Evolutionary conservation across 1,284 basidiomycete species (phyloP).

Genomic region (Cryptococcus wingfieldii): DNA sequence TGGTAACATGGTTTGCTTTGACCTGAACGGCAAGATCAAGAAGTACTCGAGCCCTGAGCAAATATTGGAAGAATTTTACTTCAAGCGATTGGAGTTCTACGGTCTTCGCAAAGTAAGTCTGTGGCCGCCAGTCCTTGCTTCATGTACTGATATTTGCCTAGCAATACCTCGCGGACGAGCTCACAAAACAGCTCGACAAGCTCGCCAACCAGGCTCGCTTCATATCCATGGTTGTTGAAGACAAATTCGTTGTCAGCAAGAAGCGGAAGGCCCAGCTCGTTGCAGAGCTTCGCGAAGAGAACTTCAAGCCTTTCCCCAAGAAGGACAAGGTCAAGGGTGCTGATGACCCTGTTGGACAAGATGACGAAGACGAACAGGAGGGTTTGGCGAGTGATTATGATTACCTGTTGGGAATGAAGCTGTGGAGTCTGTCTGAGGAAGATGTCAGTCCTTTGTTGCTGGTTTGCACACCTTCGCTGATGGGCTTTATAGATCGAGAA

Average conservation of each 20-base stretch:
- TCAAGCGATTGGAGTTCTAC: conserved; percentile 81
- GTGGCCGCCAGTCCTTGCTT: background rate
- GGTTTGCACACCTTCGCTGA: too few species aligned
- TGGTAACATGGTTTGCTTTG: conserved; percentile 98
- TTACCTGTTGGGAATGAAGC: conserved; percentile 91
- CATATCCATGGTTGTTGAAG: conserved; percentile 91
- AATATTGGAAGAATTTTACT: conserved; percentile 91
- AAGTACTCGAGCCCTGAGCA: conserved; percentile 87
- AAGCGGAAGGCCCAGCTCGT: conserved; percentile 87
- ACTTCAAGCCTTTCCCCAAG: conserved; percentile 83
- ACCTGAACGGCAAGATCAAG: conserved; percentile 92
- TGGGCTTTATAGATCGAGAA: conserved; percentile 65
- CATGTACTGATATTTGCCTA: conserved; percentile 34
- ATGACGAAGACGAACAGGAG: conserved; percentile 56
- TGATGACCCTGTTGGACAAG: conserved; percentile 64
- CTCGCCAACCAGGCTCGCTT: conserved; percentile 95
- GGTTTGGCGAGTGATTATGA: conserved; percentile 72
- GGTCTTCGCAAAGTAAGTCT: conserved; percentile 81
- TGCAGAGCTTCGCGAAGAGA: conserved; percentile 70
- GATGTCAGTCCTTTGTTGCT: conserved; percentile 49
- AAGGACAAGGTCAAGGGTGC: conserved; percentile 64
- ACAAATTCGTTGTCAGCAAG: conserved; percentile 82
- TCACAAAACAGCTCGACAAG: conserved; percentile 77
- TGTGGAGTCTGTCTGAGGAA: conserved; percentile 91
- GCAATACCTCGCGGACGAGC: conserved; percentile 81